These are phyloP conservation scores for Pseudopyrenochaeta lycopersici DNA, from an alignment of 2,329 filamentous ascomycete species.

Conservation along the genomic window DNA sequence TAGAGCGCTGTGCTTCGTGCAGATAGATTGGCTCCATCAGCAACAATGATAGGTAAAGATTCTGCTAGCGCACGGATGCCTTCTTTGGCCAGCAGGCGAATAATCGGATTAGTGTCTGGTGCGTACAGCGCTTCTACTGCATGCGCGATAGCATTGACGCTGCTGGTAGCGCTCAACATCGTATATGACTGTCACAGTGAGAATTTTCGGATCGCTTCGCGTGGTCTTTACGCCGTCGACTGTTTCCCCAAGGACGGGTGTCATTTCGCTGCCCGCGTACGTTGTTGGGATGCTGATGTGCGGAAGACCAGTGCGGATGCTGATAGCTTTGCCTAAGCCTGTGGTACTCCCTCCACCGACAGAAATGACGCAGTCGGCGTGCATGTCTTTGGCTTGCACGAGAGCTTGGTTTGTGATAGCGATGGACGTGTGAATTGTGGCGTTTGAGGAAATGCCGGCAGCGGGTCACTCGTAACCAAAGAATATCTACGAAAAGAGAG, in stretches of 20 bases:
- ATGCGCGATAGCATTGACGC: slow-evolving; percentile 73
- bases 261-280: slow-evolving; percentile 63
- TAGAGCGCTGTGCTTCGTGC: slow-evolving; percentile 59
- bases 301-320: slow-evolving; percentile 42
- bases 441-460: no score
- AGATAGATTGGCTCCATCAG: neutral
- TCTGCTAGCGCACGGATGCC: slow-evolving; percentile 1
- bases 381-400: no score
- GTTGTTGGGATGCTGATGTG: slow-evolving; percentile 49
- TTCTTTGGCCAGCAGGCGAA: slow-evolving; percentile 30
- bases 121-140: slow-evolving; percentile 70
- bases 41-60: no score
- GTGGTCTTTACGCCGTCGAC: slow-evolving; percentile 66
- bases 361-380: no score
- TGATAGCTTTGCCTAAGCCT: slow-evolving; percentile 60
- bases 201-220: slow-evolving; percentile 65
- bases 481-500: no score
- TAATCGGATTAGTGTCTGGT: slow-evolving; percentile 69
- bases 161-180: slow-evolving; percentile 69
- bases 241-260: slow-evolving; percentile 72
- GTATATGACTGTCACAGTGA: slow-evolving; percentile 70
- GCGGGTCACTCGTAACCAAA: no score
- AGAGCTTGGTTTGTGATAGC: no score
- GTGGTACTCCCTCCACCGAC: slow-evolving; percentile 71
- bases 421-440: no score